Evolutionary conservation across 2,329 filamentous ascomycete genomes (phyloP).

Genomic region (Rhynchosporium graminicola): DNA sequence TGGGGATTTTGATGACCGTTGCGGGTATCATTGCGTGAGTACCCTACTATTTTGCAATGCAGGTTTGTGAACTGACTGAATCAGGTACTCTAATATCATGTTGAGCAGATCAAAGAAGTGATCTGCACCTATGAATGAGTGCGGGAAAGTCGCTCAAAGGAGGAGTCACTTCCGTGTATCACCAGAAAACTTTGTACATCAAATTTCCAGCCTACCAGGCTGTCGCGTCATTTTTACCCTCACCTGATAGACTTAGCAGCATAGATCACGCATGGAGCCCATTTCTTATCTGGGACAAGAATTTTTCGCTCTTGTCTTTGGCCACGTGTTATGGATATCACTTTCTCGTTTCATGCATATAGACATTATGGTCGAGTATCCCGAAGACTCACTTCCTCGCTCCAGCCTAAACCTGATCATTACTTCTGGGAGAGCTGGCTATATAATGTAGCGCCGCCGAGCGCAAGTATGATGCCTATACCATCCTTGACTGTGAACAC

Average conservation of each 20-base stretch:
- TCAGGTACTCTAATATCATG: constrained; percentile 36
- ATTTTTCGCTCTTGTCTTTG: not conserved
- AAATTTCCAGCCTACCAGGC: not conserved
- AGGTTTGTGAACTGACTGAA: not conserved
- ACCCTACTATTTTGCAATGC: not conserved
- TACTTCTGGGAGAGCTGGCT: constrained; percentile 42
- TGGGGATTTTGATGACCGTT: constrained; percentile 34
- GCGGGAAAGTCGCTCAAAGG: not conserved
- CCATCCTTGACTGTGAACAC: constrained; percentile 44
- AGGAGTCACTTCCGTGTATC: not conserved
- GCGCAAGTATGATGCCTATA: constrained; percentile 46
- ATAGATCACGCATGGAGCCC: not conserved
- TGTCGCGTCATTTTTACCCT: not conserved
- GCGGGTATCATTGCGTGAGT: constrained; percentile 34
- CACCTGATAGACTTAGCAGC: constrained; percentile 14
- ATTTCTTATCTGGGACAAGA: not conserved
- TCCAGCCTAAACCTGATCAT: constrained; percentile 8
- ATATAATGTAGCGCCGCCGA: constrained; percentile 49
- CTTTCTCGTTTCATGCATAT: constrained; percentile 13
- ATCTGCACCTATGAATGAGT: not conserved
- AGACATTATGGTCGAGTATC: not conserved
- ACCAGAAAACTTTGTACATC: not conserved
- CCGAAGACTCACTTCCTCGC: not conserved
- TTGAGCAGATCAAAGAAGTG: constrained; percentile 27
- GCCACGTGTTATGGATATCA: constrained; percentile 6